Base-by-base conservation (phyloP, 805 yeast genomes). In the Candida stauntonica region DNA sequence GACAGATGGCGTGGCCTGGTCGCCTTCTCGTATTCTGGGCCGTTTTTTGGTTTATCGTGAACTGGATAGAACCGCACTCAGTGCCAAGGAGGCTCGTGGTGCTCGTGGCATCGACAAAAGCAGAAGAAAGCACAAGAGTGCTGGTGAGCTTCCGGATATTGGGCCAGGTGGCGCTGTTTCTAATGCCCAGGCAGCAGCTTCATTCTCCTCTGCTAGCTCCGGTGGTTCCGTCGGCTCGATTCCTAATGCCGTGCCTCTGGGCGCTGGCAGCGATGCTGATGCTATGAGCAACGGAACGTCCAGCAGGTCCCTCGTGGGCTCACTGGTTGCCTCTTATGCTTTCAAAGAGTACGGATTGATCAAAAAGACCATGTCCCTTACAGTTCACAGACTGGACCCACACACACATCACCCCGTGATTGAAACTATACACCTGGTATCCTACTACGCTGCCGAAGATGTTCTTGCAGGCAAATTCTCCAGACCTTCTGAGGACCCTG, bases 1-100 rank as follows among this genome's bases (percentile, higher is more conserved):
- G 98, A 89, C 98, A 1, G 98, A 89, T 55, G 96, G 96, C n/a
- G 75, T 86, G 12, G 69, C 89, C 12, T 89, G 98, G 98, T 79
- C 89, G 3, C 96, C 97, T 0, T 82, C 94, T 2, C 68, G 97
- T 34, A 87, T 89, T 28, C 68, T 87, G 19, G 95, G 95, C 5
- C 70, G 93, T 42, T 89, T 89, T 51, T 65, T 89, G 24, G 80
- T 89, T 9, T 89, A 89, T 60, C 73, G 95, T 19, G 94, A 88
- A 56, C 58, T 77, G 26, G 75, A 73, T 45, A 63, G 65, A 28
- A 51, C 51, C 45, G 68, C 74, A 1, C 48, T 66, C 12, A 18
- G 29, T 8, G 11, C 39, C n/a, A 41, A 42, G 19, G 42, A 37
- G 24, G 46, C 39, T 15, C 30, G 38, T 4, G 38, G 40, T 7